Conservation (phyloP, 257 asterid genomes). For the Plantago elongata region DNA sequence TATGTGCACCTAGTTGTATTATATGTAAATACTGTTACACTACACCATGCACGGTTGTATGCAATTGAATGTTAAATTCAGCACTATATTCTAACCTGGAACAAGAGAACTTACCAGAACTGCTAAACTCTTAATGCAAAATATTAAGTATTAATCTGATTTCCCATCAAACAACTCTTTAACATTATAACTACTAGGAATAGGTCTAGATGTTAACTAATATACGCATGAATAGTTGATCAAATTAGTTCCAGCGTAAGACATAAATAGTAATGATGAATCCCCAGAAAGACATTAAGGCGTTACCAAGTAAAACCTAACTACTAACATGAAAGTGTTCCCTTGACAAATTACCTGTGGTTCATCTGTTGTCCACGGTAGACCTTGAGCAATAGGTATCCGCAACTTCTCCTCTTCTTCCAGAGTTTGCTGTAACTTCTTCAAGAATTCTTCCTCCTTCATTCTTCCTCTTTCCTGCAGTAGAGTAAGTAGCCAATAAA, state of each 20-base stretch:
- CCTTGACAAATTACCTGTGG: conserved; percentile 57
- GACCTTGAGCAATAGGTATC: conserved; percentile 90
- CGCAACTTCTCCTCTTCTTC: conserved; percentile 82
- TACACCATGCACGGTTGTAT: too few relatives aligned
- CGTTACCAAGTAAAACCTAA: not conserved
- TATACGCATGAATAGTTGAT: not conserved
- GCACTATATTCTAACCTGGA: too few relatives aligned
- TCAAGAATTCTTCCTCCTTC: conserved; percentile 81
- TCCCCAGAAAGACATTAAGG: not conserved
- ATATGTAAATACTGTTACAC: too few relatives aligned
- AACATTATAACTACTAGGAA: not conserved
- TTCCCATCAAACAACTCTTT: too few relatives aligned
- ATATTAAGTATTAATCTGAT: too few relatives aligned
- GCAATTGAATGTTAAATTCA: too few relatives aligned
- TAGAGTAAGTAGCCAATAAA: conserved; percentile 20
- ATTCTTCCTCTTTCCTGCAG: conserved; percentile 80
- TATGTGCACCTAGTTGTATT: too few relatives aligned
- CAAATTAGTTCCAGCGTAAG: not conserved
- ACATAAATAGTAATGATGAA: not conserved
- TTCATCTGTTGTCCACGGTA: conserved; percentile 97
- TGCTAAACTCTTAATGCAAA: too few relatives aligned
- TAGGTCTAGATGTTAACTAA: not conserved
- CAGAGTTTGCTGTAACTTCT: conserved; percentile 59
- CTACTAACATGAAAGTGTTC: not conserved
- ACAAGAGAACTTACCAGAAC: too few relatives aligned